Conservation (phyloP, 139 green algal species). For the Volvox africanus region DNA sequence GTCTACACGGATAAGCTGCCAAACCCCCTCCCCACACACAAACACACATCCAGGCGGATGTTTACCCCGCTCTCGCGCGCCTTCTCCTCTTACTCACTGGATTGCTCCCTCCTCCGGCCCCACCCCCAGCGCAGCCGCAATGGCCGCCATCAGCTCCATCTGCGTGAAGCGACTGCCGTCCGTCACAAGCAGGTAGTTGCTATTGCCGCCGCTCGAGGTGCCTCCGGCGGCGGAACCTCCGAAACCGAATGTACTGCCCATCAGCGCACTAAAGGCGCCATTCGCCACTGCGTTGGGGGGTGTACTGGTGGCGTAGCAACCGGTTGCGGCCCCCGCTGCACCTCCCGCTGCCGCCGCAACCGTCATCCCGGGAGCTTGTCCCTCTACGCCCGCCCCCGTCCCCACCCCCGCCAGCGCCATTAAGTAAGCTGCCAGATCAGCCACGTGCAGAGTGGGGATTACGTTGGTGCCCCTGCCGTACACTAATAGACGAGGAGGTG, state of each 20-base stretch:
- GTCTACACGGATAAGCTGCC: no score
- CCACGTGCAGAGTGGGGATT: slow-evolving; percentile 68
- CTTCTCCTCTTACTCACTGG: slow-evolving; percentile 11
- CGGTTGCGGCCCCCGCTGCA: not conserved
- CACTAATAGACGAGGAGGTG: slow-evolving; percentile 36
- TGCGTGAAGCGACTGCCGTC: slow-evolving; percentile 41
- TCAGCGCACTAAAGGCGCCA: not conserved
- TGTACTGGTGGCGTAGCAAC: not conserved
- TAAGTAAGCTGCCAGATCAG: slow-evolving; percentile 59
- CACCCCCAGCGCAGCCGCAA: slow-evolving; percentile 37
- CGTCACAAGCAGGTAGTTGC: slow-evolving; percentile 29
- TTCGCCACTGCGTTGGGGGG: not conserved
- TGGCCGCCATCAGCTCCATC: slow-evolving; percentile 45
- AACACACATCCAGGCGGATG: not conserved
- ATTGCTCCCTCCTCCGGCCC: not conserved
- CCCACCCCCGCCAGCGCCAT: slow-evolving; percentile 32
- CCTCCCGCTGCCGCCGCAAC: not conserved
- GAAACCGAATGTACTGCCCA: not conserved
- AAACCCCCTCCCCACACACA: no score
- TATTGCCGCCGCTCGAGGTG: no score
- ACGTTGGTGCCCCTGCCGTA: slow-evolving; percentile 62
- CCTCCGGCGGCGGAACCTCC: no score
- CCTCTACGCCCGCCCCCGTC: not conserved
- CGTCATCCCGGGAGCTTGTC: not conserved
- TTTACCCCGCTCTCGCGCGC: not conserved